These are phyloP conservation scores for Fusarium goolgardi DNA, from an alignment of 2,329 filamentous ascomycete genomes.

Conservation along the genomic window DNA sequence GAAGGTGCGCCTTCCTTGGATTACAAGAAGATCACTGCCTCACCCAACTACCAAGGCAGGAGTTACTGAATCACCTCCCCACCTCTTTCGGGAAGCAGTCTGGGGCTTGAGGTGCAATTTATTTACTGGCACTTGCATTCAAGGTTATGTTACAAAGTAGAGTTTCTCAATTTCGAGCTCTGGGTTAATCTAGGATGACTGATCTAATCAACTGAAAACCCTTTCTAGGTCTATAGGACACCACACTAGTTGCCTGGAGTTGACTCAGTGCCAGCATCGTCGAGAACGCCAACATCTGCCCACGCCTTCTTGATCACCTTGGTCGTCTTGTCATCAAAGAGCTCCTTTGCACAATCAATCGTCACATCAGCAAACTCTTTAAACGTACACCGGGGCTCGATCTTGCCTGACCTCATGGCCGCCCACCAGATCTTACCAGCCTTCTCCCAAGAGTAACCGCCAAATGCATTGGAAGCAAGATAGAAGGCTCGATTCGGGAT, in stretches of 20 bases:
- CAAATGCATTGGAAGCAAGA: conserved; percentile 59
- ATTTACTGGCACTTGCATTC: background rate
- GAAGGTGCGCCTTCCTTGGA: background rate
- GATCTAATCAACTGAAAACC: background rate
- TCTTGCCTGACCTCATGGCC: conserved; percentile 57
- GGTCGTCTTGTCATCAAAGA: conserved; percentile 53
- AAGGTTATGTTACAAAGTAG: background rate
- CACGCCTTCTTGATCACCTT: conserved; percentile 60
- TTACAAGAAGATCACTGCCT: background rate
- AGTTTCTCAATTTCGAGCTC: background rate
- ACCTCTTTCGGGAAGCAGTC: background rate
- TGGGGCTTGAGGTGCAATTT: background rate
- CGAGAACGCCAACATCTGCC: conserved; percentile 59
- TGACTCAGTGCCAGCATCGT: conserved; percentile 32
- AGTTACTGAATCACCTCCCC: background rate
- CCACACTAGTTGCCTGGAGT: conserved; percentile 24
- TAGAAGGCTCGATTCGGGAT: conserved; percentile 70
- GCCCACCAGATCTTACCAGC: conserved; percentile 66
- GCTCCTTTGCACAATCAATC: conserved; percentile 57
- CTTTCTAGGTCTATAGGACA: conserved; percentile 13
- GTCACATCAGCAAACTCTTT: conserved; percentile 63
- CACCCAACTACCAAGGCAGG: background rate
- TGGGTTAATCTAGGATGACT: background rate
- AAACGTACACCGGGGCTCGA: conserved; percentile 58
- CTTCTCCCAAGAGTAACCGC: conserved; percentile 66